Percentiles rank a stretch among this genome's conserved stretches.
Evolutionary conservation across 192 early-diverging fungal species (phyloP).

Genomic region (Mortierella antarctica): DNA sequence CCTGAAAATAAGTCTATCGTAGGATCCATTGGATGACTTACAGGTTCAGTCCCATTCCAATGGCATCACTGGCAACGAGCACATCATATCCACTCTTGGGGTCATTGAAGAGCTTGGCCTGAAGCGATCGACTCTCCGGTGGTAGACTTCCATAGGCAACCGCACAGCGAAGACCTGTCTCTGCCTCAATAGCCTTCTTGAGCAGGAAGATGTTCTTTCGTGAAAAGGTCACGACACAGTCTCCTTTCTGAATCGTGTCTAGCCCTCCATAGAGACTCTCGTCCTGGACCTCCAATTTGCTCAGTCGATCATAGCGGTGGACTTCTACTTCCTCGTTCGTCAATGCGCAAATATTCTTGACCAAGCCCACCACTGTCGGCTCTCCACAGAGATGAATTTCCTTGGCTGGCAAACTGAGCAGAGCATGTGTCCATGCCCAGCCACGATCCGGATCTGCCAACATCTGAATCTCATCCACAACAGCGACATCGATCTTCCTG

Average conservation of each 20-base stretch:
- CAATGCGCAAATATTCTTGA: slow-evolving; percentile 75
- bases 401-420: slow-evolving; percentile 62
- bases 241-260: slow-evolving; percentile 75
- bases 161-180: slow-evolving; percentile 80
- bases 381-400: slow-evolving; percentile 97
- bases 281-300: slow-evolving; percentile 66
- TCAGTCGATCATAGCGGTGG: slow-evolving; percentile 82
- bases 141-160: slow-evolving; percentile 94
- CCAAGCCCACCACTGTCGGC: slow-evolving; percentile 81
- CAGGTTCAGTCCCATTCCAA: slow-evolving; percentile 98
- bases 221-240: slow-evolving; percentile 93
- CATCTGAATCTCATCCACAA: slow-evolving; percentile 99
- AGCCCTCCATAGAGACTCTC: slow-evolving; percentile 67
- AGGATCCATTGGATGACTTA: slow-evolving; percentile 32
- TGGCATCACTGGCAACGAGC: slow-evolving; percentile 94
- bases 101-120: slow-evolving; percentile 93
- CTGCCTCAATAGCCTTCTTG: slow-evolving; percentile 80
- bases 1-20: not conserved
- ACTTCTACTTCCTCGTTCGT: slow-evolving; percentile 86
- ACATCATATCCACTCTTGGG: slow-evolving; percentile 79
- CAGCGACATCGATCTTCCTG: slow-evolving; percentile 78
- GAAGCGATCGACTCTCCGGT: slow-evolving; percentile 91
- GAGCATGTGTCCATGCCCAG: slow-evolving; percentile 95
- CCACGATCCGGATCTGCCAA: slow-evolving; percentile 86
- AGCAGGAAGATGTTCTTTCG: slow-evolving; percentile 81